Conservation (phyloP, 192 early-diverging fungal genomes). For the Linnemannia zychae region DNA sequence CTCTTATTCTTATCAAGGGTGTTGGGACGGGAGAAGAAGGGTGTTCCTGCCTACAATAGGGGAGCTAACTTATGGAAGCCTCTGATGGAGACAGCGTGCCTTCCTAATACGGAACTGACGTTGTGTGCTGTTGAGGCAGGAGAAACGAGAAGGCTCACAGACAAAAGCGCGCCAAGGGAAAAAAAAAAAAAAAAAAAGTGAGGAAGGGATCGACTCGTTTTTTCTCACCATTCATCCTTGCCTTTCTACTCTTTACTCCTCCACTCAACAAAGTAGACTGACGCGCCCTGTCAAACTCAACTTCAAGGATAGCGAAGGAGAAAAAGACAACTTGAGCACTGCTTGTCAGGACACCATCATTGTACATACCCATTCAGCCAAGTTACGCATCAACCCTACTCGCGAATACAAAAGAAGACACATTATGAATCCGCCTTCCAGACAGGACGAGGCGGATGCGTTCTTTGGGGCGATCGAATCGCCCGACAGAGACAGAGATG, state of each 20-base stretch:
- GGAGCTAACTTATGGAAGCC: not conserved
- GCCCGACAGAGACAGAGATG: not conserved
- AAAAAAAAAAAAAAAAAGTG: not conserved
- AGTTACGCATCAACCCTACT: not conserved
- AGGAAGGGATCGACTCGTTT: not conserved
- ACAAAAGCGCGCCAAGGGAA: not conserved
- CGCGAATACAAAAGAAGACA: no score
- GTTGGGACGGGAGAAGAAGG: not conserved
- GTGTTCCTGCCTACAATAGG: not conserved
- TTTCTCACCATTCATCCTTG: not conserved
- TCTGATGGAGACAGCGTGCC: not conserved
- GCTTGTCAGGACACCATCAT: not conserved
- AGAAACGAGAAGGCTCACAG: not conserved
- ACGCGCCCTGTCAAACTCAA: not conserved
- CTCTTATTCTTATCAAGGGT: not conserved
- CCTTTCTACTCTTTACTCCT: not conserved
- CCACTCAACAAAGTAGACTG: not conserved
- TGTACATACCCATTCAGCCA: not conserved
- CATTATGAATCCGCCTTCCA: not conserved
- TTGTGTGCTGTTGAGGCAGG: not conserved
- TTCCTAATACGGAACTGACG: not conserved
- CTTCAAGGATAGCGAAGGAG: not conserved
- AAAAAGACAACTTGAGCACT: not conserved
- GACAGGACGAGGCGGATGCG: slow-evolving; percentile 38
- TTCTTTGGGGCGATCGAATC: slow-evolving; percentile 38